phyloP scores from a whole-genome alignment of 2,329 filamentous ascomycete genomes.

The Fonsecaea monophora region DNA sequence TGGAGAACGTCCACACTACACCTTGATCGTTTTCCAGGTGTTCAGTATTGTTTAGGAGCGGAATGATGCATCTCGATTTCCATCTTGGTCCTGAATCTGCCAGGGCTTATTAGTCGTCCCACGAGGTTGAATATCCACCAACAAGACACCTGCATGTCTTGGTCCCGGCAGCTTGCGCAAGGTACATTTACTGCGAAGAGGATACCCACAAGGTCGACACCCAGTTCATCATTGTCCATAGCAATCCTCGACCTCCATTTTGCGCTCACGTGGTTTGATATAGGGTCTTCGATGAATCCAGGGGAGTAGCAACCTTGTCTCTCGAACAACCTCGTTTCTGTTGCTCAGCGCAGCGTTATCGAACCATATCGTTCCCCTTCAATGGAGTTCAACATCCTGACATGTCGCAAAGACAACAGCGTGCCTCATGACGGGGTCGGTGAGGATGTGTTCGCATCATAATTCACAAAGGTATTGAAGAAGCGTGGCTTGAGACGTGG shows the following conservation, averaged over 20 bases:
- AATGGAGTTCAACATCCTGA: slow-evolving; percentile 13
- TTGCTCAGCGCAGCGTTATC: too few relatives aligned
- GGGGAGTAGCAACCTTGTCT: not conserved
- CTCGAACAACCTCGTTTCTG: slow-evolving; percentile 8
- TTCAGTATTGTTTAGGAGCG: too few relatives aligned
- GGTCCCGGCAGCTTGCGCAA: slow-evolving; percentile 4
- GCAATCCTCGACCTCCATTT: not conserved
- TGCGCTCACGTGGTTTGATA: not conserved
- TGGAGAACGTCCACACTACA: not conserved
- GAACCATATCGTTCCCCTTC: not conserved
- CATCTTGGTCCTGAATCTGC: not conserved
- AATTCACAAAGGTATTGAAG: not conserved
- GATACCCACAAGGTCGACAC: slow-evolving; percentile 6
- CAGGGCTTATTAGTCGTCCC: not conserved
- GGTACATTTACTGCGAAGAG: slow-evolving; percentile 19
- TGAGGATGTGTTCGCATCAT: slow-evolving; percentile 15
- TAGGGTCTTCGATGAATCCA: too few relatives aligned
- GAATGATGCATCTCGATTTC: not conserved
- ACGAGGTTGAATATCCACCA: not conserved
- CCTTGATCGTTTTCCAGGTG: not conserved
- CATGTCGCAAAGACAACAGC: slow-evolving; percentile 10
- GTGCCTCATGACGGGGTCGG: slow-evolving; percentile 13
- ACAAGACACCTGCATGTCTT: slow-evolving; percentile 7
- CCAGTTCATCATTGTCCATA: not conserved
- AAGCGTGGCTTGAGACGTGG: not conserved